Evolutionary conservation across 352 stramenopile species (phyloP), one percentile per base, ranked within the genome.

Genomic region (Globisporangium heterothallicum): DNA sequence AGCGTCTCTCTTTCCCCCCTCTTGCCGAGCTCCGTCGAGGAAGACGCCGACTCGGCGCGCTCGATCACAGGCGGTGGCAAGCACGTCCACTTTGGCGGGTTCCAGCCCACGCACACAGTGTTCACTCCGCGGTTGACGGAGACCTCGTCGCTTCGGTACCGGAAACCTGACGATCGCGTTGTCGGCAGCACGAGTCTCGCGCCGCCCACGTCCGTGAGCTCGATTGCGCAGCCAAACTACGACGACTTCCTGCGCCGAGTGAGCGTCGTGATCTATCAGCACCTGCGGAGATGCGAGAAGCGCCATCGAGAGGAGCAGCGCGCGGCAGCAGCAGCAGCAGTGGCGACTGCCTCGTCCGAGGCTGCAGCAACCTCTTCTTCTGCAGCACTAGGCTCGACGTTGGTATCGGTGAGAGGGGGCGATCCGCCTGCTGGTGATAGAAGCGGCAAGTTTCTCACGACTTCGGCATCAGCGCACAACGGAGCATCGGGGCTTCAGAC

Each of bases 141-240:
- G 42, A 70, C 81, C 1, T 66, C 73, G 25, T 71, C 66, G 35
- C 72, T 94, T 35, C 79, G 73, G 22, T 94, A 94, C 63, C 77
- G 81, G 41, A 88, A 85, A 56, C 84, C 84, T 12, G 78, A 85
- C 54, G 84, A 90, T 52, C 78, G 84, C 34, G 61, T 92, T 8
- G 74, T 73, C 16, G 60, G 77, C 48, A 80, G 66, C 43, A 75
- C 72, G 36, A 81, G 69, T 41, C 59, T 94, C n/a, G 77, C 78
- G 30, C 78, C 79, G 25, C 78, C 81, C 4, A 77, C 62, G 34
- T 86, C 81, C 9, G 72, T 84, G 27, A 89, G 76, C 14, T 92
- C 81, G 32, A 81, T 96, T 45, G 86, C 78, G 38, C 79, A 94
- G 61, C 86, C 86, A 41, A 96, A 96, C 56, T 96, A 95, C 63